Evolutionary conservation across 208 protist genomes (phyloP).

Genomic region (Acanthamoeba royreba): DNA sequence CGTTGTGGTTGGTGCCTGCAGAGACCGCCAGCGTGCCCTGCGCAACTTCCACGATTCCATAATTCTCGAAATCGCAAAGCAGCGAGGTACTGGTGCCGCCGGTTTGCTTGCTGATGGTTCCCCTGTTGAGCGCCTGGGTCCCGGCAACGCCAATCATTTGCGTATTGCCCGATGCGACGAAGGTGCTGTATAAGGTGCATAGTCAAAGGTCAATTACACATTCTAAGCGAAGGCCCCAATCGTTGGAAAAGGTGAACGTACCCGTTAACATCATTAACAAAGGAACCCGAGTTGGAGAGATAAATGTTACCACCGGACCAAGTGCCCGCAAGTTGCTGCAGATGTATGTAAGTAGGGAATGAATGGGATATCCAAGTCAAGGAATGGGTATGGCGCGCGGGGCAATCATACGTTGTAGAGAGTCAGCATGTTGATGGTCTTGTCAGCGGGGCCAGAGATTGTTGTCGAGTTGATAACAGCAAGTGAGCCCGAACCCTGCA

Average conservation of each 20-base stretch:
- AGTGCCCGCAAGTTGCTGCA: background rate
- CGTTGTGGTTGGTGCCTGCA: background rate
- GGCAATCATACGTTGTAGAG: constrained; percentile 1
- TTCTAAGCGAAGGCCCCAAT: no score
- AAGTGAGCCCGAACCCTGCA: constrained; percentile 4
- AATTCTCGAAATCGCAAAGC: constrained; percentile 26
- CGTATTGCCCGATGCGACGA: background rate
- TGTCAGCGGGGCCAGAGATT: background rate
- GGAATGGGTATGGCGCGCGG: background rate
- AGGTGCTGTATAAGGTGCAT: background rate
- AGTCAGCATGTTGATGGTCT: background rate
- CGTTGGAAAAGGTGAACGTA: no score
- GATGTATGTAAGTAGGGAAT: no score
- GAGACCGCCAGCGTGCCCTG: background rate
- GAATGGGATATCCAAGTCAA: no score
- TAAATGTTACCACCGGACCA: constrained; percentile 1
- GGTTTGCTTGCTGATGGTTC: background rate
- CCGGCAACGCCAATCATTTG: background rate
- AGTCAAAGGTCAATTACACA: no score
- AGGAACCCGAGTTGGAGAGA: background rate
- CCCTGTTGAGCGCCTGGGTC: background rate
- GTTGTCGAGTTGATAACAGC: background rate
- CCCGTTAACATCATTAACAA: background rate
- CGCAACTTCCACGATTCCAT: background rate
- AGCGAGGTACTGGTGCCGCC: background rate